phyloP scores from a whole-genome alignment of 768 basidiomycete genomes.

The Serendipita sp. region DNA sequence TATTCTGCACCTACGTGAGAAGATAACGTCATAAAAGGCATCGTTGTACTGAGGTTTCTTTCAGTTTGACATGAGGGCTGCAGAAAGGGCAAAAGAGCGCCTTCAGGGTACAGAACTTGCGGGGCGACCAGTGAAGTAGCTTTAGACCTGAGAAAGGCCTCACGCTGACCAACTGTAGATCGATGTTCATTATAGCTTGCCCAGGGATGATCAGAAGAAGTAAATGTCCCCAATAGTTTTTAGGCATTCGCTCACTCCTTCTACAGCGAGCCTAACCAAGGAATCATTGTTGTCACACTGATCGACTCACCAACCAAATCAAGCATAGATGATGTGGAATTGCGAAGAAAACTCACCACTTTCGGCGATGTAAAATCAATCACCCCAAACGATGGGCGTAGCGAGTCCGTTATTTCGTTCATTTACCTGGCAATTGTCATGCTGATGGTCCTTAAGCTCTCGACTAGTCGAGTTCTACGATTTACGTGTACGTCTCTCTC shows the following conservation, averaged over 20 bases:
- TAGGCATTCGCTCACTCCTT: not conserved
- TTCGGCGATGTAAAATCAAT: conserved; percentile 85
- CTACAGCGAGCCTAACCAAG: conserved; percentile 30
- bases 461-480: conserved; percentile 93
- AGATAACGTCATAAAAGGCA: not conserved
- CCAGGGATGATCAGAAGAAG: conserved; percentile 59
- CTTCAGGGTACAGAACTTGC: conserved; percentile 81
- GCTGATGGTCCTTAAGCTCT: conserved; percentile 36
- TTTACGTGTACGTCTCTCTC: conserved; percentile 40
- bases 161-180: conserved; percentile 38
- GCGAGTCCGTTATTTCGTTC: conserved; percentile 33
- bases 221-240: conserved; percentile 5
- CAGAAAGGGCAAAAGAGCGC: conserved; percentile 79
- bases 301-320: conserved; percentile 53
- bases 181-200: conserved; percentile 95
- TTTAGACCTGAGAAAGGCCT: not conserved
- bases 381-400: conserved; percentile 43
- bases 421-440: not conserved
- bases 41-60: not conserved
- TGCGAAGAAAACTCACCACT: conserved; percentile 70
- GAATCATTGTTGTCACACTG: conserved; percentile 65
- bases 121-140: conserved; percentile 65
- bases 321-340: conserved; percentile 67
- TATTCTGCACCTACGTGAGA: conserved; percentile 96
- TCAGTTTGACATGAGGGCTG: conserved; percentile 85